Evolutionary conservation across 2,329 filamentous ascomycete species (phyloP).

Genomic region (Epichloe scottii): DNA sequence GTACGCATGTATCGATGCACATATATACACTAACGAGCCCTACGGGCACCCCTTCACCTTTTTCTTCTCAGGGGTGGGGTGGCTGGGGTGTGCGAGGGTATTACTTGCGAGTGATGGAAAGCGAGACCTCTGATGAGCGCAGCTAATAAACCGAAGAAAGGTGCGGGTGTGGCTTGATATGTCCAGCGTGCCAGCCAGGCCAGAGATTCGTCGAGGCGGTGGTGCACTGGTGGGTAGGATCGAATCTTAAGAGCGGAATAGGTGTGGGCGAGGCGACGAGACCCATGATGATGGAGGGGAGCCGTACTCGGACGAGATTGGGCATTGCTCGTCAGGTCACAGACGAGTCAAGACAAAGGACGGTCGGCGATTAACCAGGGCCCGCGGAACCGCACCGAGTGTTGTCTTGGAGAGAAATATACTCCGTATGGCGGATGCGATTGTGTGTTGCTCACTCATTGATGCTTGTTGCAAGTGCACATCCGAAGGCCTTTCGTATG

Average conservation of each 20-base stretch:
- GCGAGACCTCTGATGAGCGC: not conserved
- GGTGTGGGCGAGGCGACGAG: slow-evolving; percentile 2
- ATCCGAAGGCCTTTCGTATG: not conserved
- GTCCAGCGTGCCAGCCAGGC: slow-evolving; percentile 1
- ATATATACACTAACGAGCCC: slow-evolving; percentile 2
- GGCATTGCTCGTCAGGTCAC: slow-evolving; percentile 2
- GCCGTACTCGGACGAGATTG: slow-evolving; percentile 6
- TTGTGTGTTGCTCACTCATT: not conserved
- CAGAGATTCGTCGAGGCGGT: slow-evolving; percentile 2
- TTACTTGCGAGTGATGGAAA: not conserved
- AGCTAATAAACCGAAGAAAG: not conserved
- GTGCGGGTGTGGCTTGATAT: slow-evolving; percentile 2
- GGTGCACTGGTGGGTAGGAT: slow-evolving; percentile 8
- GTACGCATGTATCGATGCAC: slow-evolving; percentile 4
- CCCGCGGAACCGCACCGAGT: not conserved
- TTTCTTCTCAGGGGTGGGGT: slow-evolving; percentile 3
- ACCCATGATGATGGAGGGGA: not conserved
- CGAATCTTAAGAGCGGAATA: slow-evolving; percentile 8
- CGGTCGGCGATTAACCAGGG: slow-evolving; percentile 4
- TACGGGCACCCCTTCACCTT: not conserved
- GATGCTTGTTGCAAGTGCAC: not conserved
- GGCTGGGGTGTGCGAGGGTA: slow-evolving; percentile 2
- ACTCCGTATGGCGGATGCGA: not conserved
- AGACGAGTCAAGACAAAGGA: slow-evolving; percentile 4
- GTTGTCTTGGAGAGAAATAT: not conserved